Conservation (phyloP, 176 grass and related monocot genomes). For the Melocanna baccifera region DNA sequence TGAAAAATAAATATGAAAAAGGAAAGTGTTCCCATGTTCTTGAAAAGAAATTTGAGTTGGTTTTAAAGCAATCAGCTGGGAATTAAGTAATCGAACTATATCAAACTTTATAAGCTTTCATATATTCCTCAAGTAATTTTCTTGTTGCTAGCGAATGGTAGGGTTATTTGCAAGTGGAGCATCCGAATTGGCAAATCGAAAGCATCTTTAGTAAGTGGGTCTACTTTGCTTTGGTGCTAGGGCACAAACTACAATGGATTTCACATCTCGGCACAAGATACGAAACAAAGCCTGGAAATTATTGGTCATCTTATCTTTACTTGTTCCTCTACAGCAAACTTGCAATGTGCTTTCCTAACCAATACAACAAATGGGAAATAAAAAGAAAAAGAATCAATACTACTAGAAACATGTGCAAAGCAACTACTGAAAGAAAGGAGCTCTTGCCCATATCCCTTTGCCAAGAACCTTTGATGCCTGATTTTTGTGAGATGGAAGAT, state of each 20-base stretch:
- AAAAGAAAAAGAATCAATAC: not conserved
- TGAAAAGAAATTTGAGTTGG: not conserved
- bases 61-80: not conserved
- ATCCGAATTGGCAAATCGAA: conserved; percentile 16
- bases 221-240: conserved; percentile 15
- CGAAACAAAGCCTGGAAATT: conserved; percentile 34
- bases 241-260: conserved; percentile 20
- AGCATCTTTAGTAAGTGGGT: conserved; percentile 33
- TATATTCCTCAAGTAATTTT: not conserved
- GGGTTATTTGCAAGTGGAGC: not conserved
- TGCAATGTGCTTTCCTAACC: conserved; percentile 23
- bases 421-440: conserved; percentile 25
- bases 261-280: conserved; percentile 36
- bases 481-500: conserved; percentile 23
- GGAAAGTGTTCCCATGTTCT: not conserved
- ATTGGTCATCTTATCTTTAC: conserved; percentile 28
- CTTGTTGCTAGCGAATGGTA: not conserved
- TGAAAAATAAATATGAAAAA: not conserved
- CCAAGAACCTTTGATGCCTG: conserved; percentile 27
- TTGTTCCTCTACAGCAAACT: conserved; percentile 32
- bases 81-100: not conserved
- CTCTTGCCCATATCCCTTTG: conserved; percentile 12
- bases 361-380: conserved; percentile 12
- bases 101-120: not conserved
- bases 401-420: conserved; percentile 32